Evolutionary conservation across 345 rosid genomes (phyloP), one percentile per base, ranked within the genome.

Genomic region (Viola odorata): DNA sequence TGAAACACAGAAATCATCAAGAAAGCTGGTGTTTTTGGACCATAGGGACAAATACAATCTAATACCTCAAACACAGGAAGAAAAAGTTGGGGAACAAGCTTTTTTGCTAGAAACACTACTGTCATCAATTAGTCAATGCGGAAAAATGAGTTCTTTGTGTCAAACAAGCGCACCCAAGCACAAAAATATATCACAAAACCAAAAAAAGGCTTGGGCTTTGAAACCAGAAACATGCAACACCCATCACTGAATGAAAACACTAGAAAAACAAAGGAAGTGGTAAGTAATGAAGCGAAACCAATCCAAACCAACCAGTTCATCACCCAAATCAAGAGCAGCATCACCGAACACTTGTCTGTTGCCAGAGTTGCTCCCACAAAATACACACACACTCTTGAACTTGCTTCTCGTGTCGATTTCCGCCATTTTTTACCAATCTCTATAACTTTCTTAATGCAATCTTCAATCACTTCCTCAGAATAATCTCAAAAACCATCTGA

Each of bases 281-380:
- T 23, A 23, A 23, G 32, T 23, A 23, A 23, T 23, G 1, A 23
- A 23, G 32, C 32, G 32, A 23, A 23, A 23, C 32, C 32, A 23
- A 23, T 62, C 45, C 12, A 7, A 58, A 71, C 96, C 49, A 72
- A 89, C 98, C 88, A 92, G 85, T 83, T 92, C 96, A 82, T 84
- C 84, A 70, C 91, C 98, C 77, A 92, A 76, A 61, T 89, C 84
- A 69, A 87, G 74, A 71, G 98, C 94, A 72, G 98, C 97, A 56
- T 87, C 89, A 58, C 94, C 82, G 81, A 87, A 92, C 54, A 89
- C 83, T 73, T 86, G 67, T 69, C 95, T 81, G 65, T 81, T 69
- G 65, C 98, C 97, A 63, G 96, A 74, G 69, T 85, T 78, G 82
- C 98, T 92, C 64, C 98, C 98, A 70, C 98, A 92, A 70, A 85